A percentile compares a stretch with the other conserved stretches of the same genome.
phyloP scores from a whole-genome alignment of 768 basidiomycete species.

The Lactarius hengduanensis region DNA sequence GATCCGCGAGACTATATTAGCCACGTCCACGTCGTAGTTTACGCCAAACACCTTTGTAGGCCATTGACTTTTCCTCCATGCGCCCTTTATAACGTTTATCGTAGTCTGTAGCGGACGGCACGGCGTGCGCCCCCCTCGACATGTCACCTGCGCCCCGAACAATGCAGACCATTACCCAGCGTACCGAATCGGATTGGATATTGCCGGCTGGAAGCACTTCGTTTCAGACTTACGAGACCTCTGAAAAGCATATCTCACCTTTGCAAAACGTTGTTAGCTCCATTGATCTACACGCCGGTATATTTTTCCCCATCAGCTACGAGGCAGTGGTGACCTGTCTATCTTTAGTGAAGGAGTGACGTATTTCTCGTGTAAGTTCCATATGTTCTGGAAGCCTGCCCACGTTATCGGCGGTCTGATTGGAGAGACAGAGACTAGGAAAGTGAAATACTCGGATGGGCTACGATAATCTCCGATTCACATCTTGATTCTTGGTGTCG shows the following conservation, averaged over 20 bases:
- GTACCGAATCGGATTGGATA: neutral
- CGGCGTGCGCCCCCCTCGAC: neutral
- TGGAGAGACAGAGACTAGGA: neutral
- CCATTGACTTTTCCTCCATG: neutral
- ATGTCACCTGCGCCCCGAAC: neutral
- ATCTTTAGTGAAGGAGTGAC: neutral
- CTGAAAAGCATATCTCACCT: neutral
- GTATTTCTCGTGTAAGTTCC: neutral
- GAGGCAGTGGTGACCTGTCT: neutral
- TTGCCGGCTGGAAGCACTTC: neutral
- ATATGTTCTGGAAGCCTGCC: neutral
- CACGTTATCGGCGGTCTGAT: neutral
- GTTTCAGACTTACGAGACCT: neutral
- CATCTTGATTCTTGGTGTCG: neutral
- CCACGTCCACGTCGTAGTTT: neutral
- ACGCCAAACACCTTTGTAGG: neutral
- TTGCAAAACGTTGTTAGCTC: neutral
- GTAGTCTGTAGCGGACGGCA: neutral
- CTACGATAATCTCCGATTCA: neutral
- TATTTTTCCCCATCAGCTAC: neutral
- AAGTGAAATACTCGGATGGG: neutral
- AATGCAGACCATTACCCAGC: neutral
- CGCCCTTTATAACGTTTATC: neutral
- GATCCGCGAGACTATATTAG: too few species aligned
- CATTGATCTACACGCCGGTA: neutral